Evolutionary conservation across 352 stramenopile species (phyloP).

Genomic region (Nothophytophthora sp.): DNA sequence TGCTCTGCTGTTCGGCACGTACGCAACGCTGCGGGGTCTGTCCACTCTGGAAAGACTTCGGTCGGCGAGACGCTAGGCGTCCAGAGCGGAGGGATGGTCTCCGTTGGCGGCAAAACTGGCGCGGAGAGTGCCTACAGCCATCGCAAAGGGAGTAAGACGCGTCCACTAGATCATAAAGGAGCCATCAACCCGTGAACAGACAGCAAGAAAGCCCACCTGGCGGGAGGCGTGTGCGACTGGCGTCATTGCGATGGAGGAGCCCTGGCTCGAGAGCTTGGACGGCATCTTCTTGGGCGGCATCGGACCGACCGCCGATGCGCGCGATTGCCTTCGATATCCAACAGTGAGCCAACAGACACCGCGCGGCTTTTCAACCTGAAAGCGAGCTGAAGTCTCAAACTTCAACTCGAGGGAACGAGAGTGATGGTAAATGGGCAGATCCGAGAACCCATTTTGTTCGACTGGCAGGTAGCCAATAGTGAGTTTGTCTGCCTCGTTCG

Average conservation of each 20-base stretch:
- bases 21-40: slow-evolving; percentile 24
- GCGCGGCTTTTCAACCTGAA: no score
- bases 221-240: slow-evolving; percentile 5
- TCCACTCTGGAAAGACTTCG: slow-evolving; percentile 71
- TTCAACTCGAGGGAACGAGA: no score
- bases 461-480: no score
- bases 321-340: background rate
- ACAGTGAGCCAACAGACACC: no score
- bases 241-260: slow-evolving; percentile 9
- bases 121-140: slow-evolving; percentile 20
- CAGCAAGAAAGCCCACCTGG: background rate
- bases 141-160: no score
- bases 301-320: no score
- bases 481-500: no score
- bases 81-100: slow-evolving; percentile 48
- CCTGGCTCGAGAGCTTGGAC: slow-evolving; percentile 36
- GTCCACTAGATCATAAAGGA: no score
- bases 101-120: slow-evolving; percentile 25
- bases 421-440: no score
- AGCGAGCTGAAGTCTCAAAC: no score
- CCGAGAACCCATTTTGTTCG: no score
- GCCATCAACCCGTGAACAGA: no score
- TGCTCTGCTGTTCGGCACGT: background rate
- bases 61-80: slow-evolving; percentile 27
- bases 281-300: slow-evolving; percentile 49